Conservation (phyloP, 129 eudicot genomes). For the Logfia minima region DNA sequence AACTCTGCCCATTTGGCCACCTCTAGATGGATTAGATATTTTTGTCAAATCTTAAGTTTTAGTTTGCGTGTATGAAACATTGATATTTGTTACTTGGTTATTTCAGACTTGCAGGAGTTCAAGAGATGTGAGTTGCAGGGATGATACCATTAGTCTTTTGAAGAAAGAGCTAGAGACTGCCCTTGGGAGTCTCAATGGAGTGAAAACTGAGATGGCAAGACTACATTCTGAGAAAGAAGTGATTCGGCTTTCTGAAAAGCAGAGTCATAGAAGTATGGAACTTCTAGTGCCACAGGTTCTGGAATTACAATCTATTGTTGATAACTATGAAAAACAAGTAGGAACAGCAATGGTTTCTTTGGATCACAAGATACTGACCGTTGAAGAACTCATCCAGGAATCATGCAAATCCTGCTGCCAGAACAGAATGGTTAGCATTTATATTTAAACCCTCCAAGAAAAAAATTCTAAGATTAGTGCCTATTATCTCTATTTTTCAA, state of each 20-base stretch:
- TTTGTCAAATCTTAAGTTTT: constrained; percentile 10
- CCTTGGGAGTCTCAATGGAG: constrained; percentile 63
- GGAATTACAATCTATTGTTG: constrained; percentile 42
- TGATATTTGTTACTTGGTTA: constrained; percentile 26
- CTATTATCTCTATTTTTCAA: constrained; percentile 3
- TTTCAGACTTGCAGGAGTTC: constrained; percentile 58
- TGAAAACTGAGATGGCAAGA: constrained; percentile 61
- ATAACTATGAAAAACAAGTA: constrained; percentile 49
- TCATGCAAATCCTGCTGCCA: constrained; percentile 51
- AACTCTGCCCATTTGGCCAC: neutral
- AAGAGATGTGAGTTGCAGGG: constrained; percentile 40
- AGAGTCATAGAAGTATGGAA: constrained; percentile 40
- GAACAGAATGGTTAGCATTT: constrained; percentile 56
- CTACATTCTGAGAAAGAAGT: constrained; percentile 53
- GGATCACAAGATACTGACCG: constrained; percentile 47
- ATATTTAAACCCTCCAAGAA: neutral
- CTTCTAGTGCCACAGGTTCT: constrained; percentile 42
- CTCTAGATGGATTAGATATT: constrained; percentile 13
- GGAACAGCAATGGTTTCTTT: constrained; percentile 46
- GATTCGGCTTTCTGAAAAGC: constrained; percentile 47
- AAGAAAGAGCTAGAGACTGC: constrained; percentile 80
- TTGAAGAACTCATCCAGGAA: constrained; percentile 48
- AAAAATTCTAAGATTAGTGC: neutral
- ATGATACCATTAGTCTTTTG: constrained; percentile 56
- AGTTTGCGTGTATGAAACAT: constrained; percentile 1